These are phyloP conservation scores for Shiraia sp. DNA, from an alignment of 2,329 filamentous ascomycete genomes.

Conservation along the genomic window DNA sequence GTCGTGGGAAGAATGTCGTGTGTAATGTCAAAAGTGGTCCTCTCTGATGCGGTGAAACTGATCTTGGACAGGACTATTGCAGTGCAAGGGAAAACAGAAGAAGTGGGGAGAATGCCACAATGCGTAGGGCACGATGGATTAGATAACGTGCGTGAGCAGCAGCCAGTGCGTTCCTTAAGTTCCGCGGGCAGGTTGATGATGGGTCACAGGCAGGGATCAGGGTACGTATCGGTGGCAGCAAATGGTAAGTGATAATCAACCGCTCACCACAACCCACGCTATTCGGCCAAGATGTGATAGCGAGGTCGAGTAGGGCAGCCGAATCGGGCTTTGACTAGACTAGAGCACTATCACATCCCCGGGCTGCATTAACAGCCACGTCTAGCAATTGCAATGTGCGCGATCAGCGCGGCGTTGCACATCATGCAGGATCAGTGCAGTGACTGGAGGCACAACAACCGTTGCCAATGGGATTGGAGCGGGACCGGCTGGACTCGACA, in stretches of 20 bases:
- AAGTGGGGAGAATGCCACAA: constrained; percentile 5
- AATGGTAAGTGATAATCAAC: constrained; percentile 42
- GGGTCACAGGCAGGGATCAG: constrained; percentile 38
- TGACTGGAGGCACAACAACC: constrained; percentile 31
- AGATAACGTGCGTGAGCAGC: constrained; percentile 34
- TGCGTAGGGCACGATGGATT: constrained; percentile 10
- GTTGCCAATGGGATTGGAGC: constrained; percentile 27
- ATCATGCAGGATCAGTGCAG: constrained; percentile 25
- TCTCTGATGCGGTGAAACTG: constrained; percentile 17
- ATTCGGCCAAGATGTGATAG: constrained; percentile 47
- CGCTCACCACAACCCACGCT: constrained; percentile 38
- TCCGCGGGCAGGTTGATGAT: constrained; percentile 32
- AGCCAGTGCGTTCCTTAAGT: constrained; percentile 38
- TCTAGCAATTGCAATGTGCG: constrained; percentile 20
- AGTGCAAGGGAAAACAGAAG: constrained; percentile 4
- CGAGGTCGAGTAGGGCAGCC: constrained; percentile 28
- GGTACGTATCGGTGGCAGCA: constrained; percentile 35
- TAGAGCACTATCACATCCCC: constrained; percentile 31
- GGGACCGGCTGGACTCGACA: constrained; percentile 21
- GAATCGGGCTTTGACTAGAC: constrained; percentile 25
- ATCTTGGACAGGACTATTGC: constrained; percentile 13
- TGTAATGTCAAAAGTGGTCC: constrained; percentile 26
- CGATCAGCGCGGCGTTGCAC: constrained; percentile 17
- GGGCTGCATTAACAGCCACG: constrained; percentile 26
- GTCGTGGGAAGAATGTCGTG: constrained; percentile 22